Base-by-base conservation (phyloP, 768 basidiomycete genomes). In the Leccinum variicolor region DNA sequence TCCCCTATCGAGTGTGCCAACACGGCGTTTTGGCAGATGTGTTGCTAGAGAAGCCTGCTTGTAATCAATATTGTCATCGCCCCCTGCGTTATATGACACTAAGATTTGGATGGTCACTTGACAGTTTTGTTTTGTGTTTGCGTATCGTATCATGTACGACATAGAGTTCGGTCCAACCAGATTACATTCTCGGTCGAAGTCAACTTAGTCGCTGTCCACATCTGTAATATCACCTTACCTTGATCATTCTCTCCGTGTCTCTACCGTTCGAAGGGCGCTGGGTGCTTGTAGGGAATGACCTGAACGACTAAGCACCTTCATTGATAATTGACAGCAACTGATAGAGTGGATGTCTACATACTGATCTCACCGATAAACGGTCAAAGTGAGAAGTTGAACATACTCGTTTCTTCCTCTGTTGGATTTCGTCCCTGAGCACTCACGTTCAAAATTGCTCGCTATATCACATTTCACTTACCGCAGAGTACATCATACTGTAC, bases 361-460 rank as follows among this genome's bases (percentile, higher is more conserved):
- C 1, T 26, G 26, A 26, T 26, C 26, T 26, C 6, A 26, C 31
- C 92, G 58, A 13, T 41, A 31, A 17, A 17, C 6, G 3, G 15
- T 39, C 10, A n/a, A 57, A 51, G 49, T 59, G 23, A 52, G 55
- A 48, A 6, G 23, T 15, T 10, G 33, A 29, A 41, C 3, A 62
- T 60, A 26, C 67, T 70, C 1, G 79, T 78, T 69, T 98, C 95
- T 43, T 81, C 79, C 53, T 84, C 4, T 25, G 25, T 81, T 90
- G 87, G 26, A 85, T 76, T 53, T 86, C 80, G 43, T 78, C 64
- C 34, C 91, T 49, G 34, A 49, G 29, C 15, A 43, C 31, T 65
- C 59, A 56, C 17, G 28, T 57, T 53, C 23, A 31, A 36, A 39
- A 23, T 58, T 3, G 15, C 13, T 43, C 47, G 19, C 10, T 14